Percentiles rank a stretch among this genome's conserved stretches.
These are phyloP conservation scores for Aureobasidium sp. DNA, from an alignment of 2,329 filamentous ascomycete species.

Conservation along the genomic window DNA sequence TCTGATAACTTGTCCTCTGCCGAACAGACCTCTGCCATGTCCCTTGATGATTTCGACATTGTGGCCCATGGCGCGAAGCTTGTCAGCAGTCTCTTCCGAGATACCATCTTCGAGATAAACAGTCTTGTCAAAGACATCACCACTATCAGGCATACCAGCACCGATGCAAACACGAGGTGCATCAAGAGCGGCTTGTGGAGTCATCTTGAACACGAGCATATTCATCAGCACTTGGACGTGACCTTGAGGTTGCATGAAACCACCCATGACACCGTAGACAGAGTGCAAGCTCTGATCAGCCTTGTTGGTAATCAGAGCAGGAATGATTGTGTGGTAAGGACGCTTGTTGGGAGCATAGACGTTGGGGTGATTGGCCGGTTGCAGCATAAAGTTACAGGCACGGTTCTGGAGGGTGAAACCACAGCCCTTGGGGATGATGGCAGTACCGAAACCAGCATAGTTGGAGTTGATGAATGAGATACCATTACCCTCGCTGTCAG, in stretches of 20 bases:
- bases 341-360: constrained; percentile 82
- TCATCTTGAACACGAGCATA: constrained; percentile 83
- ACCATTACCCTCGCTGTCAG: constrained; percentile 86
- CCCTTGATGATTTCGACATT: constrained; percentile 74
- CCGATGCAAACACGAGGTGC: constrained; percentile 92
- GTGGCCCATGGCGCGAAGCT: constrained; percentile 77
- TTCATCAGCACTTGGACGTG: constrained; percentile 95
- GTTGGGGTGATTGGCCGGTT: constrained; percentile 76
- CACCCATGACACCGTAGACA: constrained; percentile 97
- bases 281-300: constrained; percentile 79
- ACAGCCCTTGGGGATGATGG: constrained; percentile 85
- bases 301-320: constrained; percentile 85
- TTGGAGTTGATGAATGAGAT: constrained; percentile 98
- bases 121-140: constrained; percentile 64
- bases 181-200: constrained; percentile 90
- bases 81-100: constrained; percentile 69
- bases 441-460: constrained; percentile 89
- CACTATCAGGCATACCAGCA: constrained; percentile 70
- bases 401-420: constrained; percentile 97
- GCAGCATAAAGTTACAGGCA: constrained; percentile 85
- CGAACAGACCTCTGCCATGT: constrained; percentile 75
- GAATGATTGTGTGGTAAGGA: constrained; percentile 99
- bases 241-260: constrained; percentile 98
- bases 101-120: constrained; percentile 91
- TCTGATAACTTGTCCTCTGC: constrained; percentile 87